Evolutionary conservation across 352 stramenopile genomes (phyloP).

Genomic region (Phytopythium aichiense): DNA sequence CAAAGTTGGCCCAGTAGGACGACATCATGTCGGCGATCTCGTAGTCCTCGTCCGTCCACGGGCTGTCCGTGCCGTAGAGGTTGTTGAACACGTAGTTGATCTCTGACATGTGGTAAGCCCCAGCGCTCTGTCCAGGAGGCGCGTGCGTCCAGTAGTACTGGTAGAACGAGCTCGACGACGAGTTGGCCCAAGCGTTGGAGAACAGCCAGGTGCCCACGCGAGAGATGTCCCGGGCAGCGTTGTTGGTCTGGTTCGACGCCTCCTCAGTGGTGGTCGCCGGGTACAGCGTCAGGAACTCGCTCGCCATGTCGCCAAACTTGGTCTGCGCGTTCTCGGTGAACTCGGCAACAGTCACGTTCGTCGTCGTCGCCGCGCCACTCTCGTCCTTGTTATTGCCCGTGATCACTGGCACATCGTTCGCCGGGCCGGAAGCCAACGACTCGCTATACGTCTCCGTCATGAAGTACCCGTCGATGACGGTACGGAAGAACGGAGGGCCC

Average conservation of each 20-base stretch:
- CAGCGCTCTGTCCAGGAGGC: constrained; percentile 11
- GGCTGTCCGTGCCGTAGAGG: constrained; percentile 15
- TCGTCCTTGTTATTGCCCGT: constrained; percentile 18
- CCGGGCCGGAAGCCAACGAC: constrained; percentile 3
- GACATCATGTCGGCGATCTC: constrained; percentile 13
- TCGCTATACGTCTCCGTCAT: constrained; percentile 11
- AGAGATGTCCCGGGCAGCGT: constrained; percentile 10
- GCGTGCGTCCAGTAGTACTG: constrained; percentile 15
- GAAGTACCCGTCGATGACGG: constrained; percentile 10
- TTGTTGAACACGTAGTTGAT: constrained; percentile 24
- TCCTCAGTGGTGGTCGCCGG: constrained; percentile 9
- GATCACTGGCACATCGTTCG: constrained; percentile 15
- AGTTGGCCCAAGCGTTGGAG: constrained; percentile 10
- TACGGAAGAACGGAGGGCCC: constrained; percentile 8
- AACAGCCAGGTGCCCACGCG: constrained; percentile 15
- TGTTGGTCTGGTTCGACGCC: constrained; percentile 10
- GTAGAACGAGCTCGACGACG: constrained; percentile 11
- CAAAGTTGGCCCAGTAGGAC: constrained; percentile 18
- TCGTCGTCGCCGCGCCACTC: constrained; percentile 10
- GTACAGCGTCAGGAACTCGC: constrained; percentile 14
- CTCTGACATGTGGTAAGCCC: constrained; percentile 18
- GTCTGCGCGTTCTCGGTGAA: constrained; percentile 7
- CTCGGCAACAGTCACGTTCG: constrained; percentile 17
- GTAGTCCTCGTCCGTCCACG: constrained; percentile 14
- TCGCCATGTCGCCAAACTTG: constrained; percentile 11